Conservation (phyloP, 2,329 filamentous ascomycete genomes). For the Fusarium phyllophilum region DNA sequence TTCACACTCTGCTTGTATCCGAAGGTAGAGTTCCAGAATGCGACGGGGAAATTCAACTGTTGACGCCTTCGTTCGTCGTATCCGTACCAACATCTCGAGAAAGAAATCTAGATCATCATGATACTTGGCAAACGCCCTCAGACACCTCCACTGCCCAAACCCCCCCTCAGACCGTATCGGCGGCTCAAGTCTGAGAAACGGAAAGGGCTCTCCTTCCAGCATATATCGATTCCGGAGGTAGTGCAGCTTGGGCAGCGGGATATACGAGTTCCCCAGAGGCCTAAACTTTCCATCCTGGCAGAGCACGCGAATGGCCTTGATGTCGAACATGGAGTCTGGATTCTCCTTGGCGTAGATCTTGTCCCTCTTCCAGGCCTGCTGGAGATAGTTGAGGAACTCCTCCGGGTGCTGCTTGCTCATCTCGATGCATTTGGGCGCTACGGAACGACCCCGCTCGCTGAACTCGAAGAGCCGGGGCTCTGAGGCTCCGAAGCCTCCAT, state of each 20-base stretch:
- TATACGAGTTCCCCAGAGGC: slow-evolving; percentile 33
- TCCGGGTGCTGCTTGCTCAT: slow-evolving; percentile 36
- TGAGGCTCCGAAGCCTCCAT: slow-evolving; percentile 35
- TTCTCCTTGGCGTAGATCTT: slow-evolving; percentile 38
- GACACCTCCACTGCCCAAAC: slow-evolving; percentile 33
- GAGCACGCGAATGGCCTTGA: slow-evolving; percentile 32
- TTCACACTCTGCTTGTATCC: slow-evolving; percentile 38
- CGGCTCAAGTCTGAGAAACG: slow-evolving; percentile 35
- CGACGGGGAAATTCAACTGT: slow-evolving; percentile 37
- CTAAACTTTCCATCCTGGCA: slow-evolving; percentile 33
- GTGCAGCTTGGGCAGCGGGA: slow-evolving; percentile 40
- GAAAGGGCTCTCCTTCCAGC: slow-evolving; percentile 38
- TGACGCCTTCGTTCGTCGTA: slow-evolving; percentile 24
- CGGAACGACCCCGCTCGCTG: slow-evolving; percentile 35
- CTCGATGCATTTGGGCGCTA: slow-evolving; percentile 34
- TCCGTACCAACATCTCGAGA: slow-evolving; percentile 35
- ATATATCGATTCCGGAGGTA: slow-evolving; percentile 40
- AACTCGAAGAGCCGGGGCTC: slow-evolving; percentile 40
- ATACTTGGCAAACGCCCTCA: slow-evolving; percentile 29
- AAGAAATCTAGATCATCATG: slow-evolving; percentile 37
- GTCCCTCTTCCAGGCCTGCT: slow-evolving; percentile 37
- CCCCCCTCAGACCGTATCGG: slow-evolving; percentile 32
- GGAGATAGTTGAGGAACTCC: slow-evolving; percentile 36
- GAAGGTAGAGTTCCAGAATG: slow-evolving; percentile 39
- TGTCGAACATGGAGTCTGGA: slow-evolving; percentile 34